These are phyloP conservation scores for Stephanodiscus minutulus DNA, from an alignment of 108 stramenopile species.

Conservation along the genomic window DNA sequence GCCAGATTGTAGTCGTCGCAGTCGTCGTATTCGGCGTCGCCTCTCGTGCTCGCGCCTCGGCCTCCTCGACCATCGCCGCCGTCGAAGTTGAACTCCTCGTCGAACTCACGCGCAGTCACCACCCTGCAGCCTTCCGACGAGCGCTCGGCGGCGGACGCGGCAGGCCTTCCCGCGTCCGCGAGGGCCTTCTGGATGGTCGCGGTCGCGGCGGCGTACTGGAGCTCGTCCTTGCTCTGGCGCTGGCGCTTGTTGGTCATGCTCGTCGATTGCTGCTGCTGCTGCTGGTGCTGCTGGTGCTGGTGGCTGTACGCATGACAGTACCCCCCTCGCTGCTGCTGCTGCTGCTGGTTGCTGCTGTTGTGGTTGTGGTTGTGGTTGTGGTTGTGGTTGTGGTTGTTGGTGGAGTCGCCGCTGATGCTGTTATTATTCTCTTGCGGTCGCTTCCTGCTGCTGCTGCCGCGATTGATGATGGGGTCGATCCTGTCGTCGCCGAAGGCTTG, in stretches of 20 bases:
- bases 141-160: slow-evolving; percentile 9
- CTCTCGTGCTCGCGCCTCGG: too few relatives aligned
- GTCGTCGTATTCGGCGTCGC: background rate
- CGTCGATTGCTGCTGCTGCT: slow-evolving; percentile 2
- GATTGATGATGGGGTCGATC: too few relatives aligned
- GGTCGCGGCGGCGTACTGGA: slow-evolving; percentile 23
- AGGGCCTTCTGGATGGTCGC: slow-evolving; percentile 22
- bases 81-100: too few relatives aligned
- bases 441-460: too few relatives aligned
- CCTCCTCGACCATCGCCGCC: too few relatives aligned
- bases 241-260: slow-evolving; percentile 10
- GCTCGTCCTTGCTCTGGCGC: slow-evolving; percentile 28
- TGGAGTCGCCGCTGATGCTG: background rate
- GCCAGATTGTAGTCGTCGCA: background rate
- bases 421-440: too few relatives aligned
- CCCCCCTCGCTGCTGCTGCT: too few relatives aligned
- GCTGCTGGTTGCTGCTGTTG: too few relatives aligned
- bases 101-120: slow-evolving; percentile 20
- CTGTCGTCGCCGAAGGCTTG: too few relatives aligned
- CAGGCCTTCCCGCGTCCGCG: slow-evolving; percentile 17
- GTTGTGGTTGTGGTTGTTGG: too few relatives aligned
- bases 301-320: background rate
- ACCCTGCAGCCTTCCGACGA: slow-evolving; percentile 22
- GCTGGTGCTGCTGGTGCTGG: background rate
- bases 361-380: too few relatives aligned